Evolutionary conservation across 2,329 filamentous ascomycete species (phyloP).

Genomic region (Sclerotinia spermophila): DNA sequence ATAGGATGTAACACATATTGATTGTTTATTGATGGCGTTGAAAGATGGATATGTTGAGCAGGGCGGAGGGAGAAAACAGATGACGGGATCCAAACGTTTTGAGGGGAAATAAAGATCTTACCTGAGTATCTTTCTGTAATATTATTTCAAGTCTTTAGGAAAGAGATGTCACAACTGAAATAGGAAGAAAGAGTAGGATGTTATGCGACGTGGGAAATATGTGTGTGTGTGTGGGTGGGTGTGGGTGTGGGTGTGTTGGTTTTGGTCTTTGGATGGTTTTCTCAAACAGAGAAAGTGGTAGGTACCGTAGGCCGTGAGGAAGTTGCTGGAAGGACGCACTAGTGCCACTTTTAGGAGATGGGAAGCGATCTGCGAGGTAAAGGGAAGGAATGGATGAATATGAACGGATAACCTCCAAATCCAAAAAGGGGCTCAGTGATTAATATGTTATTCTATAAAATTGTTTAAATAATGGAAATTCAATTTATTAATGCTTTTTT

Average conservation of each 20-base stretch:
- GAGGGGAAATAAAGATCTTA: conserved; percentile 15
- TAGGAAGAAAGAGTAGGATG: neutral
- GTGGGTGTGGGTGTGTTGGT: conserved; percentile 5
- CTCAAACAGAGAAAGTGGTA: conserved; percentile 12
- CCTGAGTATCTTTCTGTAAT: conserved; percentile 9
- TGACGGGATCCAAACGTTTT: conserved; percentile 2
- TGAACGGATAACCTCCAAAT: neutral
- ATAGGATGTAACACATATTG: neutral
- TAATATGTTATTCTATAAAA: conserved; percentile 1
- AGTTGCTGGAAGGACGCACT: conserved; percentile 18
- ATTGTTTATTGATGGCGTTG: conserved; percentile 2
- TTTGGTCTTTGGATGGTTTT: conserved; percentile 13
- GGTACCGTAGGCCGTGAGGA: conserved; percentile 4
- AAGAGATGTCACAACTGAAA: conserved; percentile 8
- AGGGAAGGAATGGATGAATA: neutral
- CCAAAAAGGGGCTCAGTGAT: neutral
- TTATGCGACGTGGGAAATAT: conserved; percentile 14
- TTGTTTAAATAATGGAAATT: neutral
- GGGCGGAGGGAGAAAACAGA: conserved; percentile 17
- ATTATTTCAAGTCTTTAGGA: neutral
- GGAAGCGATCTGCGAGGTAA: conserved; percentile 16
- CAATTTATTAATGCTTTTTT: neutral
- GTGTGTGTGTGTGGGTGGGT: conserved; percentile 9
- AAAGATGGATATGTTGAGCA: neutral
- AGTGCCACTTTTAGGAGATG: conserved; percentile 19